phyloP scores from a whole-genome alignment of 441 rosid species.

The Corymbia citriodora region DNA sequence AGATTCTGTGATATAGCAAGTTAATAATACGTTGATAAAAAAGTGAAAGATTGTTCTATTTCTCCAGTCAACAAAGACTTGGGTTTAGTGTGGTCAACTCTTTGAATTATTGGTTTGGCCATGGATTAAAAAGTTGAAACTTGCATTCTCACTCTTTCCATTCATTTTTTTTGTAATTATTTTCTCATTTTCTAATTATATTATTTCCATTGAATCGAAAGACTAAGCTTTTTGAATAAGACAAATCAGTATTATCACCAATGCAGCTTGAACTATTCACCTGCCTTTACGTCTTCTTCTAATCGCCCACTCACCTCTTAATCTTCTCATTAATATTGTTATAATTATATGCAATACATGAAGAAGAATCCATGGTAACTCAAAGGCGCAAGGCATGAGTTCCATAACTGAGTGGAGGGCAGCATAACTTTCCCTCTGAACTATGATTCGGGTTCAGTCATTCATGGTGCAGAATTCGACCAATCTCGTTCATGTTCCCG shows the following conservation, averaged over 20 bases:
- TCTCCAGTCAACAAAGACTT: neutral
- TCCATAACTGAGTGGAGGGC: neutral
- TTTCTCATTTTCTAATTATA: neutral
- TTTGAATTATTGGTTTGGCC: neutral
- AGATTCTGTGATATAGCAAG: neutral
- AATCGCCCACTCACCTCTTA: neutral
- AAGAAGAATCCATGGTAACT: neutral
- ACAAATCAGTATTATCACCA: neutral
- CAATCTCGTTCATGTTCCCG: neutral
- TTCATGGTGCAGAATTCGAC: neutral
- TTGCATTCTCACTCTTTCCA: neutral
- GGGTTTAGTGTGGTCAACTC: neutral
- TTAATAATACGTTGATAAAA: neutral
- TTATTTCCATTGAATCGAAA: neutral
- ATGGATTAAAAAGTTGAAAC: neutral
- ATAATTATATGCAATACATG: neutral
- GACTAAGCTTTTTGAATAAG: neutral
- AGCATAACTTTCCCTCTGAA: neutral
- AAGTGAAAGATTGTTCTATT: neutral
- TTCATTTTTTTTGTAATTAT: neutral
- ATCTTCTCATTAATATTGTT: neutral
- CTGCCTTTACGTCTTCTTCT: neutral
- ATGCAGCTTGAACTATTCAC: neutral
- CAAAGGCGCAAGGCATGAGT: neutral
- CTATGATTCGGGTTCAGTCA: neutral